phyloP scores from a whole-genome alignment of 2,329 filamentous ascomycete species.

The Arthrobotrys conoides region DNA sequence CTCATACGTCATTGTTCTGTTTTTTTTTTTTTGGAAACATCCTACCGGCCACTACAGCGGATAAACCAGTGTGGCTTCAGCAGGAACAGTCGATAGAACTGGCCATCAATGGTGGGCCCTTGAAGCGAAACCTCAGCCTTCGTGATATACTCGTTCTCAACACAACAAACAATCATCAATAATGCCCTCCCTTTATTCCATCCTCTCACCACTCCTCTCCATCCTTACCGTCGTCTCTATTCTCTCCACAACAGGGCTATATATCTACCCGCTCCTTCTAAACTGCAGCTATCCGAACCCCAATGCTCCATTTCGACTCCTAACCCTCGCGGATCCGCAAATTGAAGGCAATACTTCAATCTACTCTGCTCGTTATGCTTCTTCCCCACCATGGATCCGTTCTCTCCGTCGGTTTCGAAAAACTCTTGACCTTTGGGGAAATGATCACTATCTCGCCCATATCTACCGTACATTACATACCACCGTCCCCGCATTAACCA shows the following conservation, averaged over 20 bases:
- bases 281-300: slow-evolving; percentile 68
- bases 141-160: background rate
- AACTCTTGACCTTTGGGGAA: slow-evolving; percentile 87
- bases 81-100: slow-evolving; percentile 24
- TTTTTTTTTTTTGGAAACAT: background rate
- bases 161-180: slow-evolving; percentile 5
- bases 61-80: background rate
- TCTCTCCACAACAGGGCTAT: slow-evolving; percentile 81
- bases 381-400: slow-evolving; percentile 52
- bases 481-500: slow-evolving; percentile 45
- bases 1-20: background rate
- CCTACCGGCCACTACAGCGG: background rate
- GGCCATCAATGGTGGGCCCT: slow-evolving; percentile 47
- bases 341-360: slow-evolving; percentile 77
- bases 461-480: slow-evolving; percentile 80
- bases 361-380: slow-evolving; percentile 65
- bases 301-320: slow-evolving; percentile 74
- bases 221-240: slow-evolving; percentile 77
- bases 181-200: slow-evolving; percentile 43
- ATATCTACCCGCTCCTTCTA: slow-evolving; percentile 92
- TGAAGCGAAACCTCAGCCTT: slow-evolving; percentile 9
- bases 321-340: slow-evolving; percentile 77
- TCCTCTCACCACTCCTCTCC: slow-evolving; percentile 65
- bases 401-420: slow-evolving; percentile 70
- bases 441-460: slow-evolving; percentile 94